phyloP scores from a whole-genome alignment of 495 filamentous ascomycete genomes.

The Parachaetomium inaequale region DNA sequence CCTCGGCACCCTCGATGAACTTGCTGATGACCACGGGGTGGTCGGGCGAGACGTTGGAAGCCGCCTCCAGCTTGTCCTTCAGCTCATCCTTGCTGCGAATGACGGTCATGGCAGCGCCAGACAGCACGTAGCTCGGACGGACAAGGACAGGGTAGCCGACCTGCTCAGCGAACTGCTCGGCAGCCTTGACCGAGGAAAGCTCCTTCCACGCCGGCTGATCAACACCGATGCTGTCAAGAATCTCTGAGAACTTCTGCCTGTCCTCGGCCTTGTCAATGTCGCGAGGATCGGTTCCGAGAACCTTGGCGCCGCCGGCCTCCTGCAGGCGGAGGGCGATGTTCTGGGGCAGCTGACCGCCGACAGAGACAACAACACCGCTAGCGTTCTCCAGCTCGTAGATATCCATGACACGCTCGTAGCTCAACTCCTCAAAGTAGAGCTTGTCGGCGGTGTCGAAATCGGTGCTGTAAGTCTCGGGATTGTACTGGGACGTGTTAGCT shows the following conservation, averaged over 20 bases:
- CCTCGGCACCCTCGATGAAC: slow-evolving; percentile 96
- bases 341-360: slow-evolving; percentile 93
- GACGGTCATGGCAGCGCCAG: slow-evolving; percentile 98
- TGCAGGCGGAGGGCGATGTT: slow-evolving; percentile 96
- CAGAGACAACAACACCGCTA: slow-evolving; percentile 86
- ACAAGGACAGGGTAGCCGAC: slow-evolving; percentile 94
- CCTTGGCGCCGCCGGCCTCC: slow-evolving; percentile 79
- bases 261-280: slow-evolving; percentile 98
- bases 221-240: slow-evolving; percentile 89
- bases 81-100: slow-evolving; percentile 89
- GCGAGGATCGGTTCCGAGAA: slow-evolving; percentile 85
- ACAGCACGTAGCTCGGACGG: slow-evolving; percentile 94
- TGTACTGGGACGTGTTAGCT: slow-evolving; percentile 48
- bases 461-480: slow-evolving; percentile 84
- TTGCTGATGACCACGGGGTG: slow-evolving; percentile 99
- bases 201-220: slow-evolving; percentile 99
- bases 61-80: slow-evolving; percentile 85
- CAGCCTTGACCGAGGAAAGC: slow-evolving; percentile 84
- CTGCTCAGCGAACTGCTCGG: slow-evolving; percentile 77
- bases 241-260: slow-evolving; percentile 96
- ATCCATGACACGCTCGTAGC: slow-evolving; percentile 97
- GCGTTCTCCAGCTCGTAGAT: slow-evolving; percentile 93
- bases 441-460: slow-evolving; percentile 94
- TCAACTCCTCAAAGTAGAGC: slow-evolving; percentile 95
- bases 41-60: slow-evolving; percentile 87